Evolutionary conservation across 805 yeast genomes (phyloP).

Genomic region (Starmerella riodocensis): DNA sequence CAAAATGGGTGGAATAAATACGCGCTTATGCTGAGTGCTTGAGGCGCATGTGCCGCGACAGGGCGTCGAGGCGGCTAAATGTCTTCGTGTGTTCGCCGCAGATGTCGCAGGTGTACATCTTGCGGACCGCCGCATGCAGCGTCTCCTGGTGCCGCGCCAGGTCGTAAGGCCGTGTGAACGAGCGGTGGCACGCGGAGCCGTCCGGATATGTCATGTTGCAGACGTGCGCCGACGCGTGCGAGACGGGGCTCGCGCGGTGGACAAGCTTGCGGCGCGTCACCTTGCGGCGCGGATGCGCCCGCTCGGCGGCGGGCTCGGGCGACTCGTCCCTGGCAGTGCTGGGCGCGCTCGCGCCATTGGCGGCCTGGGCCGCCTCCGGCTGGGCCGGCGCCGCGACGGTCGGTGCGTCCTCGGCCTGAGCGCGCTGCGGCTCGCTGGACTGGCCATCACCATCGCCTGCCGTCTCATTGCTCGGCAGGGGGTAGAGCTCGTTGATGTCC

Average conservation of each 20-base stretch:
- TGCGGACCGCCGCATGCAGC: conserved; percentile 79
- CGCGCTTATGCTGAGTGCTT: conserved; percentile 49
- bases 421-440: neutral
- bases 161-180: conserved; percentile 89
- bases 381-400: neutral
- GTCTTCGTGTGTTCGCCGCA: conserved; percentile 75
- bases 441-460: neutral
- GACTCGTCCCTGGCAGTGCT: neutral
- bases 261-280: conserved; percentile 1
- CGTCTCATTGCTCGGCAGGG: neutral
- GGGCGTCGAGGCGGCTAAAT: conserved; percentile 86
- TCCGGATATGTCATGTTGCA: conserved; percentile 18
- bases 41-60: conserved; percentile 83
- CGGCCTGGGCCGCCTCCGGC: neutral
- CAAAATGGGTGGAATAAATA: no score
- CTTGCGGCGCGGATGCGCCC: neutral
- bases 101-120: conserved; percentile 70
- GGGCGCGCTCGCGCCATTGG: neutral
- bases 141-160: conserved; percentile 92
- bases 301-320: neutral
- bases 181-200: conserved; percentile 52
- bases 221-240: conserved; percentile 12
- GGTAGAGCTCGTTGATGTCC: conserved; percentile 7
- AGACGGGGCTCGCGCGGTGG: conserved; percentile 1
- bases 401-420: neutral